Evolutionary conservation across 2,329 filamentous ascomycete species (phyloP).

Genomic region (Fusarium sp.): DNA sequence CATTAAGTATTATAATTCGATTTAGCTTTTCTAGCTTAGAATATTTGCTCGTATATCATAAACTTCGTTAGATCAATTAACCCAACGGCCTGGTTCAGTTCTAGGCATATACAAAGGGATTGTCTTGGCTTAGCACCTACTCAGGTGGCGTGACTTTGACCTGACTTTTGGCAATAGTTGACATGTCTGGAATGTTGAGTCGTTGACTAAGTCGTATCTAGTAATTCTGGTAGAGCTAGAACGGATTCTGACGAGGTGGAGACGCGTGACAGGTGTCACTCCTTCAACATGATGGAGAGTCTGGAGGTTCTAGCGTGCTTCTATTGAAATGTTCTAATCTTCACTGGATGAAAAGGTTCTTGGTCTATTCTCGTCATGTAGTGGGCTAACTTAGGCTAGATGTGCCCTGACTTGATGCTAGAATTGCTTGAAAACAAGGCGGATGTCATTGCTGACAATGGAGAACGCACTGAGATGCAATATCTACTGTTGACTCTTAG

Average conservation of each 20-base stretch:
- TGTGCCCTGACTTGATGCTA: neutral
- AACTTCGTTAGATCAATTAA: neutral
- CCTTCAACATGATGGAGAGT: neutral
- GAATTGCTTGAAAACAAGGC: neutral
- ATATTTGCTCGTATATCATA: neutral
- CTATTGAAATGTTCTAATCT: neutral
- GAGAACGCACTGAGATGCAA: neutral
- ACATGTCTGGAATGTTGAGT: neutral
- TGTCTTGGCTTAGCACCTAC: rapidly evolving
- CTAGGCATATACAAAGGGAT: neutral
- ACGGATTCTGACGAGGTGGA: neutral
- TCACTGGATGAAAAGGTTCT: neutral
- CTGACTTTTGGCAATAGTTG: neutral
- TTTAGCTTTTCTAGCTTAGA: neutral
- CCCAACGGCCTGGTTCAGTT: neutral
- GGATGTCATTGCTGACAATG: neutral
- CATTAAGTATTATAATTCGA: neutral
- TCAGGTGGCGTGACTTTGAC: neutral
- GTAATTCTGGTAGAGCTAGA: neutral
- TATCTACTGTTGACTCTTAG: neutral
- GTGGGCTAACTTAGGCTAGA: too few relatives aligned
- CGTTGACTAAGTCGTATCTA: neutral
- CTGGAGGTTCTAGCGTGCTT: neutral
- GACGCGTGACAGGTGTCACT: neutral
- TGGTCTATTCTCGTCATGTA: rapidly evolving